These are phyloP conservation scores for Polygonum aviculare DNA, from an alignment of 148 eudicot genomes.

Conservation along the genomic window DNA sequence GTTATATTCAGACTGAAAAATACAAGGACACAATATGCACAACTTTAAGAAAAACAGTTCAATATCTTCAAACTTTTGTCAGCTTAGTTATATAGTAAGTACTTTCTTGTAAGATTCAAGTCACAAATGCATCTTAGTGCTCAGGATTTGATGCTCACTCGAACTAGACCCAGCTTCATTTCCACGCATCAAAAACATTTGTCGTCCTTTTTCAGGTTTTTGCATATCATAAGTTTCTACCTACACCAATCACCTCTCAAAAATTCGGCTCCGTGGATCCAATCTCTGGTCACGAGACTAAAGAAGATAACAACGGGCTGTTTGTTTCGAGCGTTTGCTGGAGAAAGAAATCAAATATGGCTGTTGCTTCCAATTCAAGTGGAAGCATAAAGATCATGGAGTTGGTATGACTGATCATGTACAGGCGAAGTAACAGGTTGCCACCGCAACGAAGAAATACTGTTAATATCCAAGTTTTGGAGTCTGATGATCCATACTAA, in stretches of 20 bases:
- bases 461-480: background rate
- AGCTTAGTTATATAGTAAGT: background rate
- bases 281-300: slow-evolving; percentile 23
- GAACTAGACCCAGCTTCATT: no score
- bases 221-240: slow-evolving; percentile 40
- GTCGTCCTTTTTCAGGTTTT: slow-evolving; percentile 33
- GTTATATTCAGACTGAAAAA: background rate
- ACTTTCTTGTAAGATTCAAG: background rate
- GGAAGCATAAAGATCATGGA: slow-evolving; percentile 43
- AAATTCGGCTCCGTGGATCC: slow-evolving; percentile 41
- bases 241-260: slow-evolving; percentile 50
- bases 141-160: no score
- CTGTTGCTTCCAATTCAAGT: slow-evolving; percentile 52
- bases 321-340: slow-evolving; percentile 70
- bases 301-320: slow-evolving; percentile 30
- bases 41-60: background rate
- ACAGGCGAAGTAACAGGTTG: background rate
- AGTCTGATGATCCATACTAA: background rate
- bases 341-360: slow-evolving; percentile 38
- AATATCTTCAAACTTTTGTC: background rate
- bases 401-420: slow-evolving; percentile 20
- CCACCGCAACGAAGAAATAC: background rate
- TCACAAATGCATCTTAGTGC: no score
- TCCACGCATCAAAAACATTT: background rate
- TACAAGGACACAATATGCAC: background rate